Base-by-base conservation (phyloP, 805 yeast genomes). In the Candida oleophila region DNA sequence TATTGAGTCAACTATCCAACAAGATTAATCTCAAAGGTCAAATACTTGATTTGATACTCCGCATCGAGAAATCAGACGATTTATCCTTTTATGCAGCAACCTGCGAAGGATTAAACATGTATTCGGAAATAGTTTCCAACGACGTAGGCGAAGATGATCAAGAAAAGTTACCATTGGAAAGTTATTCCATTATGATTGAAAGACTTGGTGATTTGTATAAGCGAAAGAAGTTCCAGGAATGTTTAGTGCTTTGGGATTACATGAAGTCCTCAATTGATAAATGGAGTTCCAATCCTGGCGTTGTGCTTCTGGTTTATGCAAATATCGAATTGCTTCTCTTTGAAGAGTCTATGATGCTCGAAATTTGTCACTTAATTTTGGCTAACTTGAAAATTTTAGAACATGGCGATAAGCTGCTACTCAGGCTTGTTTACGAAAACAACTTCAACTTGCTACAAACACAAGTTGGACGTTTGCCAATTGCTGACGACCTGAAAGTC, bases 391-490 rank as follows among this genome's bases (percentile, higher is more conserved):
- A 8, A 5, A 34, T 8, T 5, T 8, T 20, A 4, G 19, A 36
- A 9, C 5, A 16, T 7, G 18, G 39, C 18, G 21, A 36, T 7
- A 36, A 16, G 12, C 8, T 18, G 4, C 8, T 20, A n/a, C 14
- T 16, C 8, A 18, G 12, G 8, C 4, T 11, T 16, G 16, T 44
- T 12, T 33, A 43, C 9, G 42, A 44, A 16, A 52, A 48, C 28
- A 37, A 43, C 22, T 43, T 48, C 4, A 32, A 45, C 1, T 32
- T 60, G 19, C 49, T 69, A 4, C 59, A 65, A 41, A 42, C 41
- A 7, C 63, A 59, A 22, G 71, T 72, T 76, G 65, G 72, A 3
- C 51, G 71, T 15, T 56, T 67, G 28, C 73, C 76, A 1, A 32
- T 52, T 4, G 19, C 47, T 1, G 59, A 59, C 12, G 73, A 68